Conservation (phyloP, 1,284 basidiomycete species). For the Irpex rosettiformis region DNA sequence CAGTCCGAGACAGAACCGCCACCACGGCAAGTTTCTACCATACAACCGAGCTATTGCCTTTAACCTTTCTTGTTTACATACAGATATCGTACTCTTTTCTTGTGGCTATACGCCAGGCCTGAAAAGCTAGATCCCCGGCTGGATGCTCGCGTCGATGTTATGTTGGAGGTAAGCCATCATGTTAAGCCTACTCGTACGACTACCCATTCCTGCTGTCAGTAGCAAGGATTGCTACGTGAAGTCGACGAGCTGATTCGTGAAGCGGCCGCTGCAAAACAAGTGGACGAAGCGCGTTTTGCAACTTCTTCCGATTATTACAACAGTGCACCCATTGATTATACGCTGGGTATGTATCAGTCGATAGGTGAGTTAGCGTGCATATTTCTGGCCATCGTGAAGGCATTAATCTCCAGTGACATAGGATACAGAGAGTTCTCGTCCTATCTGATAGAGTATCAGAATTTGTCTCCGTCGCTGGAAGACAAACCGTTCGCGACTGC, state of each 20-base stretch:
- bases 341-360: slow-evolving; percentile 88
- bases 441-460: slow-evolving; percentile 47
- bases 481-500: slow-evolving; percentile 53
- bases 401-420: slow-evolving; percentile 28
- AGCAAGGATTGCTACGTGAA: slow-evolving; percentile 87
- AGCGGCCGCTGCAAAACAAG: slow-evolving; percentile 28
- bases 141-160: slow-evolving; percentile 81
- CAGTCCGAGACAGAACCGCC: slow-evolving; percentile 47
- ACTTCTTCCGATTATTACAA: neutral
- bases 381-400: neutral
- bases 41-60: neutral
- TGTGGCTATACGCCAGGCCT: slow-evolving; percentile 89
- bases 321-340: slow-evolving; percentile 50
- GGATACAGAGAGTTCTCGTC: slow-evolving; percentile 86
- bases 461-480: slow-evolving; percentile 27
- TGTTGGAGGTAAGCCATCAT: slow-evolving; percentile 68
- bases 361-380: slow-evolving; percentile 60
- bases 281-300: neutral
- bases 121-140: slow-evolving; percentile 65
- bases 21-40: slow-evolving; percentile 42
- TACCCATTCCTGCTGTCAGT: slow-evolving; percentile 15
- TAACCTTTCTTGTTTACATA: neutral
- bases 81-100: slow-evolving; percentile 82
- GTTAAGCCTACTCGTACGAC: slow-evolving; percentile 1
- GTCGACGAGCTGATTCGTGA: slow-evolving; percentile 49